Percentiles rank a stretch among this genome's conserved stretches.
Conservation (phyloP, 805 yeast genomes). For the Wickerhamomyces chambardii region DNA sequence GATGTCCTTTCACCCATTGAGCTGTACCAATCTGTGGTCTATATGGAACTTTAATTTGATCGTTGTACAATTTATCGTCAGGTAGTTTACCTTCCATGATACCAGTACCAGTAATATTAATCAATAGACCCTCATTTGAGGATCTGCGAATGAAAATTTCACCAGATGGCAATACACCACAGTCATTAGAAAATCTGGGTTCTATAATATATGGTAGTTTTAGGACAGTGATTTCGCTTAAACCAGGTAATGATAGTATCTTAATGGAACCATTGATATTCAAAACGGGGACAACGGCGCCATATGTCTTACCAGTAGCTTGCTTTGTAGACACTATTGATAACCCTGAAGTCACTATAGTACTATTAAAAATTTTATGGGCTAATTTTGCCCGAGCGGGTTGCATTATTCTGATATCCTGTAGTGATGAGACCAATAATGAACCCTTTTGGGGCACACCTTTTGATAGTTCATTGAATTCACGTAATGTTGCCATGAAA, state of each 20-base stretch:
- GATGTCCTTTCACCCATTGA: constrained; percentile 82
- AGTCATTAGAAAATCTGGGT: constrained; percentile 28
- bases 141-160: constrained; percentile 50
- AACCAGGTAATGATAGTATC: constrained; percentile 45
- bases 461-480: constrained; percentile 47
- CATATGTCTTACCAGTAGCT: constrained; percentile 21
- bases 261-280: constrained; percentile 38
- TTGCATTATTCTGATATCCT: constrained; percentile 55
- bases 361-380: constrained; percentile 48
- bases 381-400: constrained; percentile 55
- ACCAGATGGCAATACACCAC: constrained; percentile 42
- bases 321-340: constrained; percentile 25
- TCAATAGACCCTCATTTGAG: constrained; percentile 41
- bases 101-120: constrained; percentile 40
- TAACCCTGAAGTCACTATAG: constrained; percentile 39
- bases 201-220: constrained; percentile 34
- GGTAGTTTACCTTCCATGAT: constrained; percentile 7
- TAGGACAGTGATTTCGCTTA: constrained; percentile 46
- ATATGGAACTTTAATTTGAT: constrained; percentile 56
- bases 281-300: constrained; percentile 38
- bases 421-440: constrained; percentile 41
- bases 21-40: constrained; percentile 75
- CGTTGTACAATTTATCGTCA: constrained; percentile 64
- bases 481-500: constrained; percentile 51
- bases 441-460: constrained; percentile 59